Evolutionary conservation across 2,329 filamentous ascomycete species (phyloP), one percentile per base, ranked within the genome.

Genomic region (Ceratocystis lukuohia): DNA sequence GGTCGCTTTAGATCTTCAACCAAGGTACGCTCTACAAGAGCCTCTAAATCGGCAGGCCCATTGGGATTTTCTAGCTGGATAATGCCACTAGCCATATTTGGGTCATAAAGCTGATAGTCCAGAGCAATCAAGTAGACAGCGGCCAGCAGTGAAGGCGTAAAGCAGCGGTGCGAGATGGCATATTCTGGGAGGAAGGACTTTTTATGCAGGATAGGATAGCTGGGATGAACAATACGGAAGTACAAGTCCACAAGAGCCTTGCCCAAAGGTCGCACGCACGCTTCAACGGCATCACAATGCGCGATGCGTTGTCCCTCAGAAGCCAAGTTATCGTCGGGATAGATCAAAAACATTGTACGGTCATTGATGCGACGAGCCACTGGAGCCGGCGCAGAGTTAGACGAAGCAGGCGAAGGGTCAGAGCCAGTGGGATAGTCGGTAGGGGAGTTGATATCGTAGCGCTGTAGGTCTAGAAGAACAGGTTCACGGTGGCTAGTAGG

Each of bases 401-500:
- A 25, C 30, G 56, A 66, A 1, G 64, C 30, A n/a, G 63, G 62
- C 1, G 64, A 66, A 50, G 48, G 66, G 25, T 66, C 56, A 22
- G 69, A 56, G 20, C 64, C 61, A 10, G 44, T n/a, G 17, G 22
- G 45, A 3, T 41, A 61, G 2, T n/a, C 59, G 10, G 57, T 46
- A 12, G 59, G 48, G 1, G 64, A 53, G 1, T 69, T 62, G 30
- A 77, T 77, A 71, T 82, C 80, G 69, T 84, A 83, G 7, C 79
- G 77, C 61, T 82, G 82, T 8, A 85, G 75, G 53, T 81, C 80
- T 62, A 85, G 80, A 25, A 85, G 77, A 44, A 79, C 76, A 2
- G 82, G 80, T 69, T 85, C 83, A 67, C 83, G 80, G 37, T 83
- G 82, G 66, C 82, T 82, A 56, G 82, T 85, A 66, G 82, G 76